Percentiles rank a stretch among this genome's conserved stretches.
Evolutionary conservation across 495 filamentous ascomycete genomes (phyloP).

Genomic region (Penicillium cataractarum): DNA sequence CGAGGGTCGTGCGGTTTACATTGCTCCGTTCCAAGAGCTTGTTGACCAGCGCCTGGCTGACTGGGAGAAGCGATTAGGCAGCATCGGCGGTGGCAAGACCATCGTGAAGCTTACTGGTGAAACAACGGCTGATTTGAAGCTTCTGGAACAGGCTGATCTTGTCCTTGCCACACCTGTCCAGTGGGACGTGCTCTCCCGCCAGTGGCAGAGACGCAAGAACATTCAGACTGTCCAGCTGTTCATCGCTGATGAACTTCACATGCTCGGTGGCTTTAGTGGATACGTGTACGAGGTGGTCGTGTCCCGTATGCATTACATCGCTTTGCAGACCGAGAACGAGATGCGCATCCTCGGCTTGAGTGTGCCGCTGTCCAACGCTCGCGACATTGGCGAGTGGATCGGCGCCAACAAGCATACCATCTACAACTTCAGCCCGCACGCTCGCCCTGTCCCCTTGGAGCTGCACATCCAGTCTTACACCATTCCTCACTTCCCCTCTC

Average conservation of each 20-base stretch:
- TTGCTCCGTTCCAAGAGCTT: conserved; percentile 95
- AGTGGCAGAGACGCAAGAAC: conserved; percentile 96
- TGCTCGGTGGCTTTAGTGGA: conserved; percentile 88
- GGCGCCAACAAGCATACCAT: conserved; percentile 98
- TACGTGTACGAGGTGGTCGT: conserved; percentile 95
- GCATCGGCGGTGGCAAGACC: conserved; percentile 81
- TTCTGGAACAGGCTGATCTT: conserved; percentile 86
- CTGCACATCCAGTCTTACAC: conserved; percentile 95
- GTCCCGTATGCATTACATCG: conserved; percentile 96
- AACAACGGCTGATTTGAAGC: conserved; percentile 85
- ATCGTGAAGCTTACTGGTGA: conserved; percentile 95
- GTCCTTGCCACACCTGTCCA: conserved; percentile 91
- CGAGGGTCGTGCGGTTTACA: conserved; percentile 82
- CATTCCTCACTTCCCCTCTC: conserved; percentile 93
- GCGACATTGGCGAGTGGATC: conserved; percentile 97
- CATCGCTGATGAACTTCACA: conserved; percentile 94
- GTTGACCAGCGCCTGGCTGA: conserved; percentile 78
- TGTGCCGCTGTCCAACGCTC: conserved; percentile 87
- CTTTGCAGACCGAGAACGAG: conserved; percentile 79
- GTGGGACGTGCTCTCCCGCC: conserved; percentile 94
- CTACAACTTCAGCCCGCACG: conserved; percentile 95
- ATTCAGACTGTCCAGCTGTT: conserved; percentile 89
- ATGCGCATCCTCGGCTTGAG: conserved; percentile 90
- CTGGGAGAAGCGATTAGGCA: conserved; percentile 77
- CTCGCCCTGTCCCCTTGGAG: conserved; percentile 84